Evolutionary conservation across 2,329 filamentous ascomycete genomes (phyloP).

Genomic region (Aspergillus sp.): DNA sequence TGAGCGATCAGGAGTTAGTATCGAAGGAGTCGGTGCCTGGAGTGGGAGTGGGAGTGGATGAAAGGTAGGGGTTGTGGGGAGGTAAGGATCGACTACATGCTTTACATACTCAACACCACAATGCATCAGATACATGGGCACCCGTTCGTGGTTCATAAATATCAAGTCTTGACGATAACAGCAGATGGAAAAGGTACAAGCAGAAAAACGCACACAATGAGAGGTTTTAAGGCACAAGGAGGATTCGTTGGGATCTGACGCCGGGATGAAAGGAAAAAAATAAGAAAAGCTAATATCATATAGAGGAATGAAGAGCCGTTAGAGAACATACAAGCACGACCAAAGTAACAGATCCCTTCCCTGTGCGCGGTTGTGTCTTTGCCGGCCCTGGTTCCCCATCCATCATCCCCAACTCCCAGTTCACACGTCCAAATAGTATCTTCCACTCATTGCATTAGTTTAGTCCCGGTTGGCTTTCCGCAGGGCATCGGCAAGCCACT

Average conservation of each 20-base stretch:
- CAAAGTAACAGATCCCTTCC: constrained; percentile 30
- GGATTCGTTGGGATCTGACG: constrained; percentile 27
- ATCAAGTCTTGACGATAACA: constrained; percentile 13
- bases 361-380: constrained; percentile 26
- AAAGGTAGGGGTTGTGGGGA: background rate
- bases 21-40: background rate
- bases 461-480: constrained; percentile 62
- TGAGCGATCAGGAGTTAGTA: constrained; percentile 16
- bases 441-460: constrained; percentile 33
- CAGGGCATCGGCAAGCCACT: constrained; percentile 82
- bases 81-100: constrained; percentile 1
- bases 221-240: constrained; percentile 24
- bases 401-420: constrained; percentile 38
- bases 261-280: constrained; percentile 32
- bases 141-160: constrained; percentile 14
- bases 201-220: constrained; percentile 17
- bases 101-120: constrained; percentile 6
- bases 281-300: constrained; percentile 41
- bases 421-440: constrained; percentile 31
- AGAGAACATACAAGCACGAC: constrained; percentile 35
- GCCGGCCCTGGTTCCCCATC: constrained; percentile 31
- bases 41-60: background rate
- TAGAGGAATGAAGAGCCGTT: constrained; percentile 39
- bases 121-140: background rate
- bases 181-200: constrained; percentile 2